These are phyloP conservation scores for Zoysia japonica DNA, from an alignment of 176 grass and related monocot species.

Conservation along the genomic window DNA sequence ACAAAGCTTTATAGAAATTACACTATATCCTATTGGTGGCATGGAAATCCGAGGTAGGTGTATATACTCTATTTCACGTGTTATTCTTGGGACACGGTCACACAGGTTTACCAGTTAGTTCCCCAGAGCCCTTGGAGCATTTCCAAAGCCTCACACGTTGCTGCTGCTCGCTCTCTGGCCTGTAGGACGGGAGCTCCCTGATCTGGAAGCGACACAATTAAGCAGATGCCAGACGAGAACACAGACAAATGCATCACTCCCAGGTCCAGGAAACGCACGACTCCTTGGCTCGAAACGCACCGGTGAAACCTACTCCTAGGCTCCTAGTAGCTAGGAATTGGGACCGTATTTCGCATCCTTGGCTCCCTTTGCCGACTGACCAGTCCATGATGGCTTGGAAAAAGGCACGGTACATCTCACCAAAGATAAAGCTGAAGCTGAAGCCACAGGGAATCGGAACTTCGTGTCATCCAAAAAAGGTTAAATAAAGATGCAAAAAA, in stretches of 20 bases:
- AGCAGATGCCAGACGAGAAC: neutral
- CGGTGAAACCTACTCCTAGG: neutral
- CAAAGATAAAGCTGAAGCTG: conserved; percentile 39
- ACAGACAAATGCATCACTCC: neutral
- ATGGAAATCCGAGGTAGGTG: neutral
- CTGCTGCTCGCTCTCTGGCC: neutral
- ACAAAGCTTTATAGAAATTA: neutral
- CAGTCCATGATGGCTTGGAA: conserved; percentile 2
- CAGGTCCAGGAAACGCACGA: neutral
- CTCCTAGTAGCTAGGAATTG: neutral
- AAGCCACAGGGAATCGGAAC: neutral
- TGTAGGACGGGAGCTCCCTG: neutral
- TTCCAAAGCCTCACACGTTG: conserved; percentile 6
- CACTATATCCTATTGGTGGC: neutral
- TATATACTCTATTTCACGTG: neutral
- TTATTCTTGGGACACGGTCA: neutral
- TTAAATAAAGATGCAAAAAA: conserved; percentile 5
- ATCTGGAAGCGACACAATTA: neutral
- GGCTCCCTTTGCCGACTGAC: conserved; percentile 17
- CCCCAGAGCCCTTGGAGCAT: neutral
- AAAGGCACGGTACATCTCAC: conserved; percentile 32
- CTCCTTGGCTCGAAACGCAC: neutral
- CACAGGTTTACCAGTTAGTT: neutral
- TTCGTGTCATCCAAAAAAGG: conserved; percentile 40
- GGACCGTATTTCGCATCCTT: conserved; percentile 17